Conservation (phyloP, 805 yeast species). For the Teunomyces atbi region DNA sequence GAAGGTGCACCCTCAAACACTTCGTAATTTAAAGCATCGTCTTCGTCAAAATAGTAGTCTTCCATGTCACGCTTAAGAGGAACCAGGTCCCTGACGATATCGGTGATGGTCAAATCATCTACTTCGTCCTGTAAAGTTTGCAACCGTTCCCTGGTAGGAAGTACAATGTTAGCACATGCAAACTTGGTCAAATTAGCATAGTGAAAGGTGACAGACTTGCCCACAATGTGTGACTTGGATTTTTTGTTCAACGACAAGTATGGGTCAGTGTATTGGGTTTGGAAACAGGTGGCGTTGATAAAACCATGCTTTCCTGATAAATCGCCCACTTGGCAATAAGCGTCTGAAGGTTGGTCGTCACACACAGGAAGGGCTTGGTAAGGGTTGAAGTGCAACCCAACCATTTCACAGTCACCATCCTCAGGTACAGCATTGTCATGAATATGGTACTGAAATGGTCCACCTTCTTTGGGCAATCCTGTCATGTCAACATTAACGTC, state of each 20-base stretch:
- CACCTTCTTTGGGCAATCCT: constrained; percentile 64
- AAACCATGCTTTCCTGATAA: constrained; percentile 76
- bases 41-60: constrained; percentile 10
- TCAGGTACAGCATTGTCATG: constrained; percentile 57
- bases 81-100: neutral
- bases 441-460: constrained; percentile 69
- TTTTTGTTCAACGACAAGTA: constrained; percentile 59
- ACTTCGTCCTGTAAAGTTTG: constrained; percentile 7
- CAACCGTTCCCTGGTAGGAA: constrained; percentile 13
- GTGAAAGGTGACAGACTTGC: constrained; percentile 53
- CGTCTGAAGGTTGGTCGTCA: constrained; percentile 48
- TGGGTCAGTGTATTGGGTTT: constrained; percentile 60
- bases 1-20: neutral
- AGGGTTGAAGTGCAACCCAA: constrained; percentile 63
- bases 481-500: constrained; percentile 69
- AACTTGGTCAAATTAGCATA: constrained; percentile 52
- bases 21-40: constrained; percentile 9
- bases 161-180: constrained; percentile 61
- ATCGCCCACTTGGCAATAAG: constrained; percentile 69
- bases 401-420: constrained; percentile 43
- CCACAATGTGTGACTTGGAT: constrained; percentile 58
- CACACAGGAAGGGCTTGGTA: constrained; percentile 55
- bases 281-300: constrained; percentile 68
- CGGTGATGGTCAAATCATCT: neutral
- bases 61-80: constrained; percentile 2